Conservation (phyloP, 1,284 basidiomycete species). For the Ganoderma leucocontextum region DNA sequence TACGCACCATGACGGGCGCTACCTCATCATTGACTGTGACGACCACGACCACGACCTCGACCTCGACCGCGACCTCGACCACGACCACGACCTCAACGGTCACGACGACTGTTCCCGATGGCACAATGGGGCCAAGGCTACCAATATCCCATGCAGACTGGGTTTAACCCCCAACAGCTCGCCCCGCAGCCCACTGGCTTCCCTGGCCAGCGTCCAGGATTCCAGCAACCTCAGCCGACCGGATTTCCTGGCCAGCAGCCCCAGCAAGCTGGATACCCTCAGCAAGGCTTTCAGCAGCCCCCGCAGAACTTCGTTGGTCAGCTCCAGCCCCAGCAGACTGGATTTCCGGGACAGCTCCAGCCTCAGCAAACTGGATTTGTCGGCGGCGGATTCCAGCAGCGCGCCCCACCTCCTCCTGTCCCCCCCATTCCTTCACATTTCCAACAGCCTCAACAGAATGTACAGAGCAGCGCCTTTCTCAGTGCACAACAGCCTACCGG, state of each 20-base stretch:
- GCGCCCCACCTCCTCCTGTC: conserved; percentile 66
- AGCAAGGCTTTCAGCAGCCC: conserved; percentile 39
- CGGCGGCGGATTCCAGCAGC: conserved; percentile 57
- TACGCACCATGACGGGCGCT: conserved; percentile 25
- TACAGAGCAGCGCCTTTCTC: conserved; percentile 50
- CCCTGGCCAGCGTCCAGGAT: conserved; percentile 42
- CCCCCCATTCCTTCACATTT: conserved; percentile 68
- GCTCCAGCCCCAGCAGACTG: conserved; percentile 50
- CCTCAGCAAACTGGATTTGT: conserved; percentile 43
- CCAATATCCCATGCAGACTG: conserved; percentile 67
- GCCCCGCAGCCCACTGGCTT: conserved; percentile 52
- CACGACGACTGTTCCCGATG: conserved; percentile 44
- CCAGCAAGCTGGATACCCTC: conserved; percentile 47
- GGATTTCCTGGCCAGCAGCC: conserved; percentile 45
- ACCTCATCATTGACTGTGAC: not conserved
- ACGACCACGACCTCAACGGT: conserved; percentile 20
- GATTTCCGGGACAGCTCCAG: conserved; percentile 51
- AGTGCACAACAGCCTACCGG: conserved; percentile 52
- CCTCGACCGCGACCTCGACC: conserved; percentile 15
- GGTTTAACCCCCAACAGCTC: conserved; percentile 56
- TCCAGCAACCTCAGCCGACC: conserved; percentile 50
- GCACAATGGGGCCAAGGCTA: conserved; percentile 72
- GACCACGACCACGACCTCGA: conserved; percentile 20
- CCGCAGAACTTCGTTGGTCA: conserved; percentile 55
- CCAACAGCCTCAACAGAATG: conserved; percentile 53